A percentile compares a stretch with the other conserved stretches of the same genome.
Evolutionary conservation across 2,329 filamentous ascomycete genomes (phyloP).

Genomic region (Nemania sp.): DNA sequence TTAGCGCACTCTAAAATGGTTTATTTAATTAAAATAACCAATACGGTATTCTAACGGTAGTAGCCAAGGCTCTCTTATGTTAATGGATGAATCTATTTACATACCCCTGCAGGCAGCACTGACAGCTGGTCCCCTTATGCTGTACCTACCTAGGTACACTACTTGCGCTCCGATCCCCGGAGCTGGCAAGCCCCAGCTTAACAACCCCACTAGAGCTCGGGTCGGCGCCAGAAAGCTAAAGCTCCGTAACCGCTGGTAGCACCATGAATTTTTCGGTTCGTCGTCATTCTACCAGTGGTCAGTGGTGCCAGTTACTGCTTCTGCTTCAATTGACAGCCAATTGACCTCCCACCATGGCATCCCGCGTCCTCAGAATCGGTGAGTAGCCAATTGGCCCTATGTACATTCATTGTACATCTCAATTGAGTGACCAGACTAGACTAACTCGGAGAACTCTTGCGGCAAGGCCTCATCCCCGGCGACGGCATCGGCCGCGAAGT

Average conservation of each 20-base stretch:
- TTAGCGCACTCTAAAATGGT: constrained; percentile 5
- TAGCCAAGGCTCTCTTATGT: too few relatives aligned
- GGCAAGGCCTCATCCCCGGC: constrained; percentile 91
- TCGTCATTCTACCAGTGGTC: background rate
- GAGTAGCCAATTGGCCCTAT: constrained; percentile 45
- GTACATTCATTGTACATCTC: too few relatives aligned
- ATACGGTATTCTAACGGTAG: too few relatives aligned
- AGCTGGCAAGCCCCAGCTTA: constrained; percentile 2
- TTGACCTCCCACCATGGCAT: constrained; percentile 65
- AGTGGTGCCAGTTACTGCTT: background rate
- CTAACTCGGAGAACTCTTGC: constrained; percentile 7
- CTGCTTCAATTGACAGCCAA: constrained; percentile 40
- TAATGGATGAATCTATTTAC: background rate
- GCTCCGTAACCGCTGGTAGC: constrained; percentile 31
- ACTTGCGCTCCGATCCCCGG: constrained; percentile 33
- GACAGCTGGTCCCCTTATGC: too few relatives aligned
- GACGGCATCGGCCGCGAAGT: constrained; percentile 99
- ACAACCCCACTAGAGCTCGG: constrained; percentile 31
- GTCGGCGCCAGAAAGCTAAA: constrained; percentile 8
- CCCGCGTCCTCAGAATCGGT: constrained; percentile 77
- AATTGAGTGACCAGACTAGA: too few relatives aligned
- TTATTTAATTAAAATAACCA: constrained; percentile 29
- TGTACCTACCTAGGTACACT: background rate
- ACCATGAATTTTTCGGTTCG: constrained; percentile 31
- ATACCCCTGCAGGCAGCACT: background rate